Base-by-base conservation (phyloP, 306 rosid species). In the Rosa lucieae region DNA sequence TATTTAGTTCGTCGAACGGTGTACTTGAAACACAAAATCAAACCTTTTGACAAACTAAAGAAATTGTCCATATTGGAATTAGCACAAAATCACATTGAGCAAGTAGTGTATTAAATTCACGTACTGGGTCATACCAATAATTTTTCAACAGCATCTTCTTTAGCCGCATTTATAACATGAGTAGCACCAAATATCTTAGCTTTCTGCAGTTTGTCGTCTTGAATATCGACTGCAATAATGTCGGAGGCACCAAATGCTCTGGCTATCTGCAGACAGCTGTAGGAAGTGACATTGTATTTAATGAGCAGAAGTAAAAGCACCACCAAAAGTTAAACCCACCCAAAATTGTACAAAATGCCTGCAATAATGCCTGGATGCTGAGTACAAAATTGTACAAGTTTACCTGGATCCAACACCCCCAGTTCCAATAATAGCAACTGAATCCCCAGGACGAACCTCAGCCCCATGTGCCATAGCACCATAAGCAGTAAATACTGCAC, bases 381-480 rank as follows among this genome's bases (percentile, higher is more conserved):
- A 61, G 55, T 43, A 59, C 6, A 72, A 80, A 63, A 42, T 13
- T 72, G 32, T 51, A 55, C 56, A 75, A 39, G 20, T 65, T 80
- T 87, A 94, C 99, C 99, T 92, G 42, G 99, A 94, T 70, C 98
- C 99, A 75, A 95, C 97, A 49, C 98, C 99, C 53, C 99, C 99
- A 29, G 92, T 81, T 85, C 98, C 98, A 79, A 92, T 89, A 77
- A 95, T 94, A 75, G 96, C 99, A 85, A 92, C 87, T 47, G 99
- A 89, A 87, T 95, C 97, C 79, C 99, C 99, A 5, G 98, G 96
- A 48, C 84, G 89, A 84, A 95, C 94, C 87, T 92, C 72, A 77
- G 99, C 99, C 0, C 97, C 99, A 87, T 95, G 97, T 75, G 97
- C 97, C 99, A 95, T 92, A 44, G 99, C 97, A 48, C 99, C 99